A percentile compares a stretch with the other conserved stretches of the same genome.
These are phyloP conservation scores for Lablab purpureus DNA, from an alignment of 306 rosid genomes.

Conservation along the genomic window DNA sequence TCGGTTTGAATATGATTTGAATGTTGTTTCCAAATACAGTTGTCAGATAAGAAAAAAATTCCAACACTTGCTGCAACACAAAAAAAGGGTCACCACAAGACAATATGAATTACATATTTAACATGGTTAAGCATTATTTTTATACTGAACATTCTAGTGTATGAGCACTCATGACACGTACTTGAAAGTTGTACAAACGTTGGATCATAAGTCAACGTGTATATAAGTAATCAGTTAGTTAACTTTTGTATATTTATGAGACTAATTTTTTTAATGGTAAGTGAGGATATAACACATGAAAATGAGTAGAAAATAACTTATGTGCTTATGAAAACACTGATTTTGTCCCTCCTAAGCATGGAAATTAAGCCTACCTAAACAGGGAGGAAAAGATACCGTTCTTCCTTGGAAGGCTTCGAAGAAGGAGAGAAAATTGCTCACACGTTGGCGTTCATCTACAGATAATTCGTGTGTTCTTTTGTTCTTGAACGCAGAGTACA, in stretches of 20 bases:
- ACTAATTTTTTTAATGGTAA: background rate
- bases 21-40: slow-evolving; percentile 49
- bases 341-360: background rate
- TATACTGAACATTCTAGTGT: too few species aligned
- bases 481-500: slow-evolving; percentile 41
- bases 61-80: slow-evolving; percentile 73
- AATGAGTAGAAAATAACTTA: background rate
- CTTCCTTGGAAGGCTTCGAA: slow-evolving; percentile 61
- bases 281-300: background rate
- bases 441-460: slow-evolving; percentile 57
- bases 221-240: background rate
- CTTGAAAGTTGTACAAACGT: too few species aligned
- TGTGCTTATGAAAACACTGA: background rate
- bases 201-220: too few species aligned
- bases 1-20: slow-evolving; percentile 60
- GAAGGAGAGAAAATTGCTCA: slow-evolving; percentile 55
- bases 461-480: slow-evolving; percentile 54
- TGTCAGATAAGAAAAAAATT: slow-evolving; percentile 53
- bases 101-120: background rate
- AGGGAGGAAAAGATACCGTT: slow-evolving; percentile 52
- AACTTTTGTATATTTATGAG: background rate
- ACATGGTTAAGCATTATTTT: background rate
- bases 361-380: slow-evolving; percentile 16
- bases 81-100: slow-evolving; percentile 30
- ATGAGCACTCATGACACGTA: too few species aligned